Evolutionary conservation across 2,329 filamentous ascomycete species (phyloP), one percentile per base, ranked within the genome.

Genomic region (Alternaria triticina): DNA sequence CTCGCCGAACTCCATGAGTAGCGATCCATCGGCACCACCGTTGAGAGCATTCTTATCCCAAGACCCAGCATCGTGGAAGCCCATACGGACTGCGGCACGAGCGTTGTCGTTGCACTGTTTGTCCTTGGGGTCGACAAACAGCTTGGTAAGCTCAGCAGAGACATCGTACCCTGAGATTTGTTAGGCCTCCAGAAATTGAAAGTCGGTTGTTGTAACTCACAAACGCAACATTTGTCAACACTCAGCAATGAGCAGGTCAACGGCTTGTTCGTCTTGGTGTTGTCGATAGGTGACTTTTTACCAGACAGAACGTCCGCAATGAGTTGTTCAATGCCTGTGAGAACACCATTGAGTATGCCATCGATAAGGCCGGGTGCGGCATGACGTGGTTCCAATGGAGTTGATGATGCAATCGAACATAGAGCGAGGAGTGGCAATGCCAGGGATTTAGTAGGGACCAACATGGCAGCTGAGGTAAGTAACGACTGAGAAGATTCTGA

Each of bases 11-110:
- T 76, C 70, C 61, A 82, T 78, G 17, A 81, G 64, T 11, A 83
- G 71, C 2, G 80, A 82, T 43, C 81, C 81, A 57, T 83, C 81
- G 15, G 81, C 81, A 43, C 81, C 82, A 13, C 79, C 77, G 4
- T 70, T 70, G 36, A 67, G 65, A 47, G 79, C 72, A 66, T 77
- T 74, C 59, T 82, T 71, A 27, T 76, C 71, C 77, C 77, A 79
- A 7, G 74, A 61, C 10, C 74, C 77, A 3, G 77, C 77, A 56
- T 79, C 76, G 61, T 79, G 77, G 59, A 79, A 79, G 25, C 75
- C 77, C 52, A 77, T 64, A 11, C 77, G 77, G 20, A 79, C 58
- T n/a, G 77, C 76, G 15, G 70, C 76, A 25, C 77, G 75, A 11
- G 77, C 77, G n/a, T 73, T 74, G 56, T 77, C 74, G 36, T 78